A percentile compares a stretch with the other conserved stretches of the same genome.
Evolutionary conservation across 2,329 filamentous ascomycete genomes (phyloP).

Genomic region (Talaromyces sp.): DNA sequence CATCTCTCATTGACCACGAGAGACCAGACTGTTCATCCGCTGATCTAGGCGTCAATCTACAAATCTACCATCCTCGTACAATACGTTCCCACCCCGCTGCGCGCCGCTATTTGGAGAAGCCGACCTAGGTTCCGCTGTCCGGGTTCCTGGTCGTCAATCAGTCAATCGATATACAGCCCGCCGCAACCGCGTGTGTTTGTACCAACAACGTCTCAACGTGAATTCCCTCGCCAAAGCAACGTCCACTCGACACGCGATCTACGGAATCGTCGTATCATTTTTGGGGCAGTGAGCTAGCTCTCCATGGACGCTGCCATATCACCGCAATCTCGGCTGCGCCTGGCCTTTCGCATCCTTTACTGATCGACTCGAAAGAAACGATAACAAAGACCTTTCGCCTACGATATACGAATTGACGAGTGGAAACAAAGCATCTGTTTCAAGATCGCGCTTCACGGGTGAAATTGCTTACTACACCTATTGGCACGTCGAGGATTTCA

Average conservation of each 20-base stretch:
- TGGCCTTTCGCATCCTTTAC: slow-evolving; percentile 9
- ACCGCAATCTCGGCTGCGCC: slow-evolving; percentile 14
- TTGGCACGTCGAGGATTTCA: neutral
- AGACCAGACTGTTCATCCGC: neutral
- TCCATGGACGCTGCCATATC: slow-evolving; percentile 16
- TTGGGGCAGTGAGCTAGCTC: slow-evolving; percentile 3
- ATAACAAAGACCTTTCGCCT: slow-evolving; percentile 5
- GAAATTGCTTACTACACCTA: neutral
- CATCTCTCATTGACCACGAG: neutral
- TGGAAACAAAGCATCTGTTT: neutral
- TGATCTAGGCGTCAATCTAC: neutral
- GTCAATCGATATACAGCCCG: slow-evolving; percentile 4
- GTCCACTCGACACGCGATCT: neutral
- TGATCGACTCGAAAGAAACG: slow-evolving; percentile 4
- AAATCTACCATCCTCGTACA: neutral
- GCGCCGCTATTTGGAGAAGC: neutral
- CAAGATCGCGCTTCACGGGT: neutral
- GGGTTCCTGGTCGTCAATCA: slow-evolving; percentile 3
- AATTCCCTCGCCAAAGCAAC: neutral
- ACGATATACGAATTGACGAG: slow-evolving; percentile 1
- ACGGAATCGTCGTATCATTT: neutral
- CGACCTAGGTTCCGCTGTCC: slow-evolving; percentile 6
- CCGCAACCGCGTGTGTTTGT: slow-evolving; percentile 2
- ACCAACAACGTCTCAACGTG: neutral
- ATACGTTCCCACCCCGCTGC: neutral